phyloP scores from a whole-genome alignment of 2,329 filamentous ascomycete genomes.

The Xylaria sp. region DNA sequence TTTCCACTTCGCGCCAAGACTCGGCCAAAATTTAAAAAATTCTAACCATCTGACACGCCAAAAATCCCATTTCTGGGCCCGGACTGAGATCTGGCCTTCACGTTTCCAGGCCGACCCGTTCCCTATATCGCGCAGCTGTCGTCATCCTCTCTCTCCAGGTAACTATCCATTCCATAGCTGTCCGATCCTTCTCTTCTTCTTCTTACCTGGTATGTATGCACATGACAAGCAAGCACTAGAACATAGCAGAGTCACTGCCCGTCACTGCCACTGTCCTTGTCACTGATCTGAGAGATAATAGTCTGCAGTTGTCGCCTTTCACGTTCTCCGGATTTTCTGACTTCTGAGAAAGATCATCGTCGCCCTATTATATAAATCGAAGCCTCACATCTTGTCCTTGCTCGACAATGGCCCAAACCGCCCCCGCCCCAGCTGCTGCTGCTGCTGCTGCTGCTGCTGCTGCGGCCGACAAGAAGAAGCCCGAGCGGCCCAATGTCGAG shows the following conservation, averaged over 20 bases:
- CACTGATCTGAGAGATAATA: constrained; percentile 11
- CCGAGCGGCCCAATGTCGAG: constrained; percentile 82
- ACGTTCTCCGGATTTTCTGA: not conserved
- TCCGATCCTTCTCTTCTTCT: not conserved
- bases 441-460: constrained; percentile 44
- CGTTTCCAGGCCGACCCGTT: constrained; percentile 10
- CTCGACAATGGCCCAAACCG: constrained; percentile 44
- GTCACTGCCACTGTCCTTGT: constrained; percentile 1
- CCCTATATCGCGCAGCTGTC: constrained; percentile 1
- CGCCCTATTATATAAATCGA: not conserved
- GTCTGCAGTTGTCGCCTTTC: not conserved
- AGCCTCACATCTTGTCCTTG: not conserved
- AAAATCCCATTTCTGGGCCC: constrained; percentile 18
- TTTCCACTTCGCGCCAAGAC: constrained; percentile 11
- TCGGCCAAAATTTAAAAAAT: constrained; percentile 19
- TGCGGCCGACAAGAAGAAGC: constrained; percentile 51
- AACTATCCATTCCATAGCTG: too few species aligned
- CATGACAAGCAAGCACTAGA: not conserved
- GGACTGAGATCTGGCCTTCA: constrained; percentile 28
- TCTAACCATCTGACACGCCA: not conserved
- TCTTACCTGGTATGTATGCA: not conserved
- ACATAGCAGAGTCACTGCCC: not conserved
- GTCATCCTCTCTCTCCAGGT: too few species aligned
- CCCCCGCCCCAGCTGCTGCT: constrained; percentile 42
- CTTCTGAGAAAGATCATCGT: too few species aligned